Base-by-base conservation (phyloP, 495 filamentous ascomycete genomes). In the Aeminium ludgeri region DNA sequence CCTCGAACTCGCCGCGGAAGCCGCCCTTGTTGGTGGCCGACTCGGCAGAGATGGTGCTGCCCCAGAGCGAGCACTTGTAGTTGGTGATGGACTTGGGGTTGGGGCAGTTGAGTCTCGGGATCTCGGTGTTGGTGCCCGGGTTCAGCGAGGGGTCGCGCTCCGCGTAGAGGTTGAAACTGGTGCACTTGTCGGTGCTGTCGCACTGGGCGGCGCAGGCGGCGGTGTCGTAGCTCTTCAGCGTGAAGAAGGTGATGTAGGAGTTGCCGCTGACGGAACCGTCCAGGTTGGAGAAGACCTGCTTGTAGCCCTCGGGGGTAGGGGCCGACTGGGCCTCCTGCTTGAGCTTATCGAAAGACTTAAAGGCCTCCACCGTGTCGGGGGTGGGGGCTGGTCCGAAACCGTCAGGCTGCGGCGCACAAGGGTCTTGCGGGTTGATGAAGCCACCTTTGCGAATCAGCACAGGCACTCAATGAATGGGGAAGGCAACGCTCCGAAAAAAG, bases 41-140 rank as follows among this genome's bases (percentile, higher is more conserved):
- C 2, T 30, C 13, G 30, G 25, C 31, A 20, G 39, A 34, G 36
- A 52, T 41, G 20, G 13, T 18, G 30, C 41, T 42, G 35, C 49
- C 49, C 63, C 64, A 72, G 43, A 67, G 65, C 16, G 61, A 59
- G 48, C 69, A 73, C 56, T 70, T 70, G 58, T 67, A 67, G 44
- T 65, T 64, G 30, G 65, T 70, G 25, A 61, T 58, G 12, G 60
- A 60, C 11, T 64, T 33, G 0, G 69, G 67, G 40, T 69, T 59
- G 30, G 51, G 50, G 53, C 63, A 65, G 38, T 32, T 32, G 34
- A 33, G 34, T 45, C 33, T 38, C 13, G 1, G 20, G 20, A 11
- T 11, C 5, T 25, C 16, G 23, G 17, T 25, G 46, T 38, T 43
- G 10, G n/a, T 19, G 40, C 27, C 38, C 2, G 57, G 56, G 30